These are phyloP conservation scores for Cordia subcordata DNA, from an alignment of 257 asterid species.

Conservation along the genomic window DNA sequence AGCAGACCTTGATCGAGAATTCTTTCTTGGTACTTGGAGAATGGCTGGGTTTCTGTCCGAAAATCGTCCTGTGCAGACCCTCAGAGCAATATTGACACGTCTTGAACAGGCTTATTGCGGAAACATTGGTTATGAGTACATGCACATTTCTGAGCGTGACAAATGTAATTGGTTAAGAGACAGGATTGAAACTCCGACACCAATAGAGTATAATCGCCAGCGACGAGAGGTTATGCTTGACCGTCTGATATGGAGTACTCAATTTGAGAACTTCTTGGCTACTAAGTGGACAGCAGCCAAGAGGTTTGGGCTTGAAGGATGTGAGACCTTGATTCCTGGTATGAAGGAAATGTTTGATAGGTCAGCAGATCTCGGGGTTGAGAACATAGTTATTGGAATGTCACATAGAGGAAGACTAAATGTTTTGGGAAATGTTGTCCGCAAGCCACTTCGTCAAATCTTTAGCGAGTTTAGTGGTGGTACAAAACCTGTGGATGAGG, in stretches of 20 bases:
- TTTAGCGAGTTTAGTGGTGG: conserved; percentile 93
- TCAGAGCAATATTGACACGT: conserved; percentile 79
- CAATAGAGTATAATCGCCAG: conserved; percentile 54
- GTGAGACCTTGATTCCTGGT: conserved; percentile 97
- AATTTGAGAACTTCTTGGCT: conserved; percentile 90
- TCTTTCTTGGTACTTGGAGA: conserved; percentile 94
- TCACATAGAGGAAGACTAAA: conserved; percentile 91
- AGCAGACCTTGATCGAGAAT: conserved; percentile 94
- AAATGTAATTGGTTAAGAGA: conserved; percentile 97
- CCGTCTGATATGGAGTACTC: conserved; percentile 89
- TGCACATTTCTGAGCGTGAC: conserved; percentile 95
- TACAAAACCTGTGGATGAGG: conserved; percentile 81
- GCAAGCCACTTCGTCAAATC: conserved; percentile 89
- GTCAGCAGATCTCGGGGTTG: conserved; percentile 94
- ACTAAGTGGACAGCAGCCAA: conserved; percentile 93
- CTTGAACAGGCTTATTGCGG: conserved; percentile 97
- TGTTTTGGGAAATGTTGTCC: conserved; percentile 85
- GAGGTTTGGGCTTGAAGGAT: conserved; percentile 97
- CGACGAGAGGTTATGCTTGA: conserved; percentile 94
- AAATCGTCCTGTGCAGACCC: conserved; percentile 94
- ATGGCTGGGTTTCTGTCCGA: conserved; percentile 93
- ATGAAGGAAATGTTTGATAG: conserved; percentile 99
- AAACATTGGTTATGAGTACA: conserved; percentile 83
- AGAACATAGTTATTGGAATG: conserved; percentile 97
- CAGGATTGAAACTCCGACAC: conserved; percentile 86